These are phyloP conservation scores for Ettlia oleoabundans DNA, from an alignment of 139 green algal genomes.

Conservation along the genomic window DNA sequence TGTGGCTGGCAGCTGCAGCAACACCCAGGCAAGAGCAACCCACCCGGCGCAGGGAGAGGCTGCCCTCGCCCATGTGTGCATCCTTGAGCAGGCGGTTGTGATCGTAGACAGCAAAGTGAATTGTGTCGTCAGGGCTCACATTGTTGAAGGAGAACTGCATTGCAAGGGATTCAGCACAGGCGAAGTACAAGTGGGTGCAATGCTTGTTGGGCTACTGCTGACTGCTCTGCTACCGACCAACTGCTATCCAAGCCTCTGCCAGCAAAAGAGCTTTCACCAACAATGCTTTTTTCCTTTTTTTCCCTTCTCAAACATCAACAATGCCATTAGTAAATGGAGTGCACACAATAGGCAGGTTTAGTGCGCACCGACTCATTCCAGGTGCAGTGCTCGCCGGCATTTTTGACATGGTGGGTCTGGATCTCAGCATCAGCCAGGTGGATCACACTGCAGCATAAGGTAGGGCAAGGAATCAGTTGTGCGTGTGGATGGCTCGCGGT, in stretches of 20 bases:
- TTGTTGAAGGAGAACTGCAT: constrained; percentile 49
- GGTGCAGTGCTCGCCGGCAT: constrained; percentile 35
- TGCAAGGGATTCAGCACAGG: not conserved
- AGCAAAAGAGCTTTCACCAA: no score
- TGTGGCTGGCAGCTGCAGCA: no score
- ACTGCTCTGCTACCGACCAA: no score
- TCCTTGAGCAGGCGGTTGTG: constrained; percentile 48
- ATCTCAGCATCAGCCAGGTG: constrained; percentile 40
- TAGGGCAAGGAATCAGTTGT: not conserved
- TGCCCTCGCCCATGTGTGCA: constrained; percentile 38
- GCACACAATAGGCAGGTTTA: no score
- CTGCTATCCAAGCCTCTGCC: not conserved
- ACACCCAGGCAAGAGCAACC: no score
- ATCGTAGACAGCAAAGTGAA: constrained; percentile 49
- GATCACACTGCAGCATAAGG: not conserved
- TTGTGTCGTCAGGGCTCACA: constrained; percentile 31
- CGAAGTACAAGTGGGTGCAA: not conserved
- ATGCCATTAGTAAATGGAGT: no score
- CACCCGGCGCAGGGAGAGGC: constrained; percentile 40
- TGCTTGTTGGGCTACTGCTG: no score
- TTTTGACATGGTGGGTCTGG: constrained; percentile 42
- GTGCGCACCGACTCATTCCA: constrained; percentile 38
- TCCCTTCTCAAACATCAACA: no score
- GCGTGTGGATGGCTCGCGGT: no score
- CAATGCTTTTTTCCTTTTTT: no score